Evolutionary conservation across 1,284 basidiomycete genomes (phyloP), one percentile per base, ranked within the genome.

Genomic region (Boletus sp.): DNA sequence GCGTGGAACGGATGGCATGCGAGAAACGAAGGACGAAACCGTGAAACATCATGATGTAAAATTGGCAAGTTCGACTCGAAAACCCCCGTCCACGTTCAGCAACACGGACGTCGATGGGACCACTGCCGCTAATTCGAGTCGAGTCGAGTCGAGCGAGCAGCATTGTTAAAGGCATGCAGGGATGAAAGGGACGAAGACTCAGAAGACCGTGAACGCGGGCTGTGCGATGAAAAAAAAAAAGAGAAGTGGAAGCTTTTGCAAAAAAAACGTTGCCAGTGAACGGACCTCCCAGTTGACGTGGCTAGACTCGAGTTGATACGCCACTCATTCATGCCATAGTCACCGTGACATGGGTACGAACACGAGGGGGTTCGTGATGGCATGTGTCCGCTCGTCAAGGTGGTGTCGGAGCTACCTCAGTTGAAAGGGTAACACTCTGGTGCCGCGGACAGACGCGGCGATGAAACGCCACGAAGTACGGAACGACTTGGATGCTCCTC

Each of bases 331-430:
- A 19, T 39, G n/a, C n/a, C 19, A n/a, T 29, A 26, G 27, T 40
- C 26, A 37, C 37, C 33, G 42, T 17, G 53, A 32, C 47, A 39
- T 23, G 46, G n/a, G 32, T 40, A 46, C 29, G 33, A 35, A 37
- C 56, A 58, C 54, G 43, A 41, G 49, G 34, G 25, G n/a, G 49
- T 36, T 51, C 27, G 41, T 38, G 40, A 41, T 43, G 14, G 25
- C 43, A 49, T 30, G 41, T 17, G 35, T 44, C n/a, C n/a, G 37
- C 16, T 22, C 35, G 40, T 44, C 37, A 30, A 23, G 22, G 37
- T 53, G 40, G 23, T 22, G 34, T n/a, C 19, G 6, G 19, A 25
- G 35, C n/a, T 13, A 39, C 17, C 41, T 43, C 23, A 40, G 36
- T 44, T 41, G 42, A 44, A 52, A 37, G 20, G 20, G 32, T 33